Evolutionary conservation across 1,284 basidiomycete genomes (phyloP).

Genomic region (Cryptococcus amylolentus): DNA sequence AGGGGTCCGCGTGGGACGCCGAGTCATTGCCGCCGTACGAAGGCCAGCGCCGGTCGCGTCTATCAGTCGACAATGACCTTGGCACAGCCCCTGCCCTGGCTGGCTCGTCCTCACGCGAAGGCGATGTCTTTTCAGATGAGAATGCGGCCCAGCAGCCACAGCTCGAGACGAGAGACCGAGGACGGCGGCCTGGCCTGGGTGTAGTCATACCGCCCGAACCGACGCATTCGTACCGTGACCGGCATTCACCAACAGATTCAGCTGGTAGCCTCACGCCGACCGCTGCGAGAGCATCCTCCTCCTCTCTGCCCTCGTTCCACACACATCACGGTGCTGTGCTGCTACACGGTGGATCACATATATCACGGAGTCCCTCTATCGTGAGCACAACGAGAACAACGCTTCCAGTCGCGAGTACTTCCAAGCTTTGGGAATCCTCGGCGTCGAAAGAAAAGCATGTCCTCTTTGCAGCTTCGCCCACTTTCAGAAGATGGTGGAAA

Average conservation of each 20-base stretch:
- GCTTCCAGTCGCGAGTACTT: slow-evolving; percentile 10
- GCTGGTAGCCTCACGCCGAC: background rate
- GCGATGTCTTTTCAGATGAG: slow-evolving; percentile 9
- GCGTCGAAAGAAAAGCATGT: background rate
- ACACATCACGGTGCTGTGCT: slow-evolving; percentile 1
- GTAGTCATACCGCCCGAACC: background rate
- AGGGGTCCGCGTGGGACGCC: slow-evolving; percentile 15
- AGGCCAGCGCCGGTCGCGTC: slow-evolving; percentile 6
- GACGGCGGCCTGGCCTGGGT: background rate
- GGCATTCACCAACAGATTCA: background rate
- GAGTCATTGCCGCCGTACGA: slow-evolving; percentile 44
- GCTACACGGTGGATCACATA: background rate
- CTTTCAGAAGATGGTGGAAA: slow-evolving; percentile 22
- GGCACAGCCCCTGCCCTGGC: no score
- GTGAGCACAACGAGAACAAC: background rate
- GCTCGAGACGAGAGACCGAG: background rate
- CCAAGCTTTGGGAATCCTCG: slow-evolving; percentile 33
- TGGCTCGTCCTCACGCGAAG: background rate
- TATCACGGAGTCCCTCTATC: slow-evolving; percentile 1
- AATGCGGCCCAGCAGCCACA: background rate
- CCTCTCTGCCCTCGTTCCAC: slow-evolving; percentile 2
- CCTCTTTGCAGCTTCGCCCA: background rate
- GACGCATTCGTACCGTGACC: background rate
- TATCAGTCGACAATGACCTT: background rate
- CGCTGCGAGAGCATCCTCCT: background rate